Percentiles rank a stretch among this genome's conserved stretches.
phyloP scores from a whole-genome alignment of 768 basidiomycete species.

The Tephrocybe sp. region DNA sequence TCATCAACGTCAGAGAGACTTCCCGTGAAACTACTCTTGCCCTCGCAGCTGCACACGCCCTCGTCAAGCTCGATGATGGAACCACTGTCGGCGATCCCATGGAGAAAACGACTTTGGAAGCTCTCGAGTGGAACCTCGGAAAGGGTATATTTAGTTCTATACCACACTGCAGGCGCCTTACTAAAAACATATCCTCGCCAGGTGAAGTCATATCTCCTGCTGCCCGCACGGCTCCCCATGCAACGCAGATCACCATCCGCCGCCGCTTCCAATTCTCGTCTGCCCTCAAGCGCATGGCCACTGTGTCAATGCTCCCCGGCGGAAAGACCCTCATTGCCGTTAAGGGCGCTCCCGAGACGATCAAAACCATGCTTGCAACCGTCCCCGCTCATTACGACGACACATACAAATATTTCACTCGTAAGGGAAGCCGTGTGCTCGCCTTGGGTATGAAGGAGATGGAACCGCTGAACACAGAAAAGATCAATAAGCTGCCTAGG shows the following conservation, averaged over 20 bases:
- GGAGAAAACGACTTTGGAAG: conserved; percentile 95
- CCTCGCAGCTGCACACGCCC: conserved; percentile 92
- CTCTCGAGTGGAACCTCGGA: conserved; percentile 83
- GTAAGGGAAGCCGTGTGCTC: conserved; percentile 90
- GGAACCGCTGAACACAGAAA: conserved; percentile 66
- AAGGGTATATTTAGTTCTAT: conserved; percentile 47
- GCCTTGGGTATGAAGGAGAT: conserved; percentile 89
- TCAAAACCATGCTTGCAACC: conserved; percentile 77
- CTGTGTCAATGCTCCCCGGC: conserved; percentile 66
- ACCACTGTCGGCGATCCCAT: conserved; percentile 96
- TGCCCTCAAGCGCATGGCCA: conserved; percentile 97
- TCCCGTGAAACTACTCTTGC: conserved; percentile 79
- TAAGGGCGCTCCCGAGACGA: conserved; percentile 97
- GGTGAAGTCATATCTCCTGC: conserved; percentile 74
- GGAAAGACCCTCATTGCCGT: conserved; percentile 70
- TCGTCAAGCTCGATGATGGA: conserved; percentile 93
- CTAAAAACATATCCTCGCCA: conserved; percentile 33
- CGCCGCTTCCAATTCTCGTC: conserved; percentile 98
- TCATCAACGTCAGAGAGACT: conserved; percentile 79
- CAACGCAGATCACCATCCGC: conserved; percentile 68
- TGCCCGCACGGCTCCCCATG: conserved; percentile 52
- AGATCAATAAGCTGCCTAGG: conserved; percentile 88
- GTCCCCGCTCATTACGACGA: conserved; percentile 87
- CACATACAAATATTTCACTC: conserved; percentile 93
- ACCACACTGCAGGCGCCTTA: not conserved